Conservation (phyloP, 805 yeast species). For the Priceomyces carsonii region DNA sequence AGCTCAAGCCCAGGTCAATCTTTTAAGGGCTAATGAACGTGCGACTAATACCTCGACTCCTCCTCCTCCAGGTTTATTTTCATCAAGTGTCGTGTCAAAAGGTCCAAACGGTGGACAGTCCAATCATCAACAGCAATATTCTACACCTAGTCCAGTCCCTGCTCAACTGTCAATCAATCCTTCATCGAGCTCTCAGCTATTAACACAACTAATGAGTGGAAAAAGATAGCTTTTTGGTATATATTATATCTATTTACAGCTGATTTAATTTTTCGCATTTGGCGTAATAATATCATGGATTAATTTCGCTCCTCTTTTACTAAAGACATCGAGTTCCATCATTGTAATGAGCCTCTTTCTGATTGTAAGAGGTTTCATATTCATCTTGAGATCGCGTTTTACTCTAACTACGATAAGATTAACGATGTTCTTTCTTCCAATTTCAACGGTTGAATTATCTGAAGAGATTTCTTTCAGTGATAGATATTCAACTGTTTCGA, state of each 20-base stretch:
- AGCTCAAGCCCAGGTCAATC: constrained; percentile 25
- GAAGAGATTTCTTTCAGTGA: constrained; percentile 8
- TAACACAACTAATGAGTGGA: constrained; percentile 84
- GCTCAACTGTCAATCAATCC: constrained; percentile 17
- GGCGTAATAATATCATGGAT: constrained; percentile 3
- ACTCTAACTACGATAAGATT: constrained; percentile 6
- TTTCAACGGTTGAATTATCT: constrained; percentile 6
- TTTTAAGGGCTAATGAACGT: constrained; percentile 33
- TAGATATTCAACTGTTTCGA: constrained; percentile 18
- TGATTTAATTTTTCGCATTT: constrained; percentile 1
- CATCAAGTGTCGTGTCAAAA: constrained; percentile 16
- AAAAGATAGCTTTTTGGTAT: constrained; percentile 40
- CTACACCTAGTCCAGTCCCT: constrained; percentile 11
- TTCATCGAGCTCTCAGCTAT: constrained; percentile 73
- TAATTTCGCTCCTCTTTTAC: constrained; percentile 7
- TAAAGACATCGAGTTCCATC: constrained; percentile 21
- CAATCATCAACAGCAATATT: constrained; percentile 12
- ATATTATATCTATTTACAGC: constrained; percentile 5
- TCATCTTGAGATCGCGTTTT: constrained; percentile 4
- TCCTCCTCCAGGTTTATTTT: constrained; percentile 74
- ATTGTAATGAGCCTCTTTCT: constrained; percentile 15
- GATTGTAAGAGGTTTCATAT: constrained; percentile 9
- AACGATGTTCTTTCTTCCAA: constrained; percentile 11
- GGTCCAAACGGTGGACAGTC: neutral
- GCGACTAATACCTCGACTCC: constrained; percentile 49